A percentile compares a stretch with the other conserved stretches of the same genome.
phyloP scores from a whole-genome alignment of 306 rosid species.

The Medicago lupulina region DNA sequence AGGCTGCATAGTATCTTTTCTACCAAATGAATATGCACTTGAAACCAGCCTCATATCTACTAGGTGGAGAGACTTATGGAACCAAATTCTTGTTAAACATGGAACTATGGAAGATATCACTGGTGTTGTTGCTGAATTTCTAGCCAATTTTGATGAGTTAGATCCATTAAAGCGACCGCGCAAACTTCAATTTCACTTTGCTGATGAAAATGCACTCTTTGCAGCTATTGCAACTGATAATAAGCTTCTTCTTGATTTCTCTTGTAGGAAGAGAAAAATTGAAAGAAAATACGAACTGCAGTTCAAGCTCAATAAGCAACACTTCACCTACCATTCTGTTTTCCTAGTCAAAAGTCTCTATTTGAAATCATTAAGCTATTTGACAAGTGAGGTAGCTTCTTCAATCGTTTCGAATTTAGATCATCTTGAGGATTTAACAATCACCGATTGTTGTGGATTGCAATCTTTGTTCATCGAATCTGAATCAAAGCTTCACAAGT shows the following conservation, averaged over 20 bases:
- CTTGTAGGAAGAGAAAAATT: slow-evolving; percentile 36
- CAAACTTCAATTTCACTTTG: slow-evolving; percentile 62
- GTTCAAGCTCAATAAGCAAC: slow-evolving; percentile 46
- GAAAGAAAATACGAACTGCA: slow-evolving; percentile 46
- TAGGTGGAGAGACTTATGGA: slow-evolving; percentile 79
- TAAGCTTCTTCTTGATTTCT: slow-evolving; percentile 69
- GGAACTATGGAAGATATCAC: slow-evolving; percentile 49
- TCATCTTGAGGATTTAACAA: slow-evolving; percentile 62
- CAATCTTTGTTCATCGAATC: slow-evolving; percentile 57
- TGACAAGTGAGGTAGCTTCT: slow-evolving; percentile 53
- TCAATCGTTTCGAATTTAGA: slow-evolving; percentile 60
- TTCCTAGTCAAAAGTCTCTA: slow-evolving; percentile 64
- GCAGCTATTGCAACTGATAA: slow-evolving; percentile 58
- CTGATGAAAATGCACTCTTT: slow-evolving; percentile 43
- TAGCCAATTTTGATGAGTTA: slow-evolving; percentile 52
- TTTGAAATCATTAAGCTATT: slow-evolving; percentile 60
- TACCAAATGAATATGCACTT: slow-evolving; percentile 67
- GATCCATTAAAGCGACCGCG: slow-evolving; percentile 63
- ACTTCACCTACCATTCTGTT: slow-evolving; percentile 37
- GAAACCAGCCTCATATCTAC: slow-evolving; percentile 68
- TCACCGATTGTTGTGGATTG: slow-evolving; percentile 68
- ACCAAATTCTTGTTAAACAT: slow-evolving; percentile 49
- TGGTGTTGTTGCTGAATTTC: slow-evolving; percentile 46
- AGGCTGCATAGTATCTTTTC: slow-evolving; percentile 59
- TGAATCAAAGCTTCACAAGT: slow-evolving; percentile 56